Evolutionary conservation across 805 yeast species (phyloP).

Genomic region (Metschnikowia colocasiae): DNA sequence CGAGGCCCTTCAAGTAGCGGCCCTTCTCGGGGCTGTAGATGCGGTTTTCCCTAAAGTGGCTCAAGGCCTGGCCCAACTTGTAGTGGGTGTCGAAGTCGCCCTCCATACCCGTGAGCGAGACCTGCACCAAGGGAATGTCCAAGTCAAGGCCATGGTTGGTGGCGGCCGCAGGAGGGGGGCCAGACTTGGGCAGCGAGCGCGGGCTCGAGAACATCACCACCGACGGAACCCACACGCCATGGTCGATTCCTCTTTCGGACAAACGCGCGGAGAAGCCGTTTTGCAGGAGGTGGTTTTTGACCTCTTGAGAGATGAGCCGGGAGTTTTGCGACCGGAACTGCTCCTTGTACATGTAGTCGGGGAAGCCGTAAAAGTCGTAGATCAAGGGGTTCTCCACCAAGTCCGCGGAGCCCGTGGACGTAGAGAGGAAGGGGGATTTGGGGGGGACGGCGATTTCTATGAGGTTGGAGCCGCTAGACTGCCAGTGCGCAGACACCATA

Average conservation of each 20-base stretch:
- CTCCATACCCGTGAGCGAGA: constrained; percentile 43
- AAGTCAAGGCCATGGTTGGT: constrained; percentile 29
- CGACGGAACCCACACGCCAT: constrained; percentile 80
- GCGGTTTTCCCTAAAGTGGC: constrained; percentile 45
- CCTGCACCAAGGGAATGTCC: constrained; percentile 48
- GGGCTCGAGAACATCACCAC: constrained; percentile 58
- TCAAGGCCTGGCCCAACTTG: constrained; percentile 54
- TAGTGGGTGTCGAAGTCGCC: constrained; percentile 41
- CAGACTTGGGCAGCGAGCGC: not conserved
- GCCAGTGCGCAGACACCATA: constrained; percentile 79
- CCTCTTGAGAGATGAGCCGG: constrained; percentile 39
- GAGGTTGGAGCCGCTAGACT: constrained; percentile 37
- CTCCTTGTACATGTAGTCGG: constrained; percentile 58
- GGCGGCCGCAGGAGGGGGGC: not conserved
- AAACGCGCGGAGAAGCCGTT: constrained; percentile 44
- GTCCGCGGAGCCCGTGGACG: constrained; percentile 23
- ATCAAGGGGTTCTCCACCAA: constrained; percentile 46
- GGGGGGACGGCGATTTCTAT: constrained; percentile 51
- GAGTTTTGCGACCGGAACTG: constrained; percentile 53
- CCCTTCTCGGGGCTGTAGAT: constrained; percentile 27
- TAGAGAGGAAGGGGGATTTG: not conserved
- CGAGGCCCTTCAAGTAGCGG: constrained; percentile 32
- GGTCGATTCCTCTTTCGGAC: constrained; percentile 68
- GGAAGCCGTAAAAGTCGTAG: constrained; percentile 77
- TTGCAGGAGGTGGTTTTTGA: constrained; percentile 38